These are phyloP conservation scores for Coelastrella sp. DNA, from an alignment of 139 green algal genomes.

Conservation along the genomic window DNA sequence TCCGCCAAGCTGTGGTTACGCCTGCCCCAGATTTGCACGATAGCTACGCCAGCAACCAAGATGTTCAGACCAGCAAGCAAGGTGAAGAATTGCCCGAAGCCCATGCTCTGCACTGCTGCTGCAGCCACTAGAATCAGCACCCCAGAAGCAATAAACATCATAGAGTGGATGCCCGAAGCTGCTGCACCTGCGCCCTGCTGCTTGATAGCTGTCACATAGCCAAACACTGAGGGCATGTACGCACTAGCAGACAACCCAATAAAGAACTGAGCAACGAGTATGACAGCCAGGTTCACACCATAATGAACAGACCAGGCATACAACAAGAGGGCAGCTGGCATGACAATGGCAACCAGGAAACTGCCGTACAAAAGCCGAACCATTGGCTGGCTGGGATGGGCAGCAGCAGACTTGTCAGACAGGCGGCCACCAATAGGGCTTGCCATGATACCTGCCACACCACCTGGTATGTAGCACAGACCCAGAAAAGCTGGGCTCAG, in stretches of 20 bases:
- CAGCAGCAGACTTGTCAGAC: conserved; percentile 1
- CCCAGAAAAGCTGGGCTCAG: conserved; percentile 3
- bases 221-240: background rate
- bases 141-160: conserved; percentile 35
- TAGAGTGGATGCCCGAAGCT: conserved; percentile 10
- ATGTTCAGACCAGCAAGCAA: conserved; percentile 22
- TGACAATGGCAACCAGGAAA: background rate
- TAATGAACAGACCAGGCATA: conserved; percentile 34
- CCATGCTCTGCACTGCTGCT: background rate
- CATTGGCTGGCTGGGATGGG: background rate
- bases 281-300: background rate
- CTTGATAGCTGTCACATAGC: conserved; percentile 1
- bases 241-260: background rate
- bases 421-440: conserved; percentile 12
- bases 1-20: background rate
- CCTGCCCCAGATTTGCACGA: conserved; percentile 3
- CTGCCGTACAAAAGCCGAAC: background rate
- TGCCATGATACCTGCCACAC: background rate
- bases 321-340: conserved; percentile 22
- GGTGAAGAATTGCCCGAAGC: conserved; percentile 21
- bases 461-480: background rate
- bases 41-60: background rate
- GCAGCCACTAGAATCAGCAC: conserved; percentile 13
- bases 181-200: conserved; percentile 5
- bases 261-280: background rate